Evolutionary conservation across 305 asterid species (phyloP).

Genomic region (Ilex paraguariensis): DNA sequence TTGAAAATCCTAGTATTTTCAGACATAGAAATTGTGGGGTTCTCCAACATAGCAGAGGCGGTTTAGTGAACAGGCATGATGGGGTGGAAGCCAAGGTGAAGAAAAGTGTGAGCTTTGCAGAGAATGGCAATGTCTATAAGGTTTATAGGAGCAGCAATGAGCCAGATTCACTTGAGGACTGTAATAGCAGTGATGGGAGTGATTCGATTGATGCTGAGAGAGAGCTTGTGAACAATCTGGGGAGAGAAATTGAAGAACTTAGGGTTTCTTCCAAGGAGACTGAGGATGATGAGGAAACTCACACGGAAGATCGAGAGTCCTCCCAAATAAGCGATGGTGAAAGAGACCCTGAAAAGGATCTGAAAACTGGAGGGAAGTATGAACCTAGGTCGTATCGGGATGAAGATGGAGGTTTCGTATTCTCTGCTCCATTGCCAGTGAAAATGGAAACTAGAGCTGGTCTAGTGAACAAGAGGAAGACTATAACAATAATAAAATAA

Average conservation of each 20-base stretch:
- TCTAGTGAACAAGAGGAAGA: conserved; percentile 23
- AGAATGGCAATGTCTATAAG: conserved; percentile 37
- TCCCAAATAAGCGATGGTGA: conserved; percentile 34
- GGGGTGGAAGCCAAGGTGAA: conserved; percentile 39
- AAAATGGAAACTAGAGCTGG: conserved; percentile 44
- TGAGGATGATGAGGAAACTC: conserved; percentile 35
- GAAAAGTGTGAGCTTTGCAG: conserved; percentile 67
- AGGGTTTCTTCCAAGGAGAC: conserved; percentile 30
- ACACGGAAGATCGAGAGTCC: conserved; percentile 36
- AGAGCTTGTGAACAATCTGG: conserved; percentile 27
- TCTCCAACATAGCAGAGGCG: conserved; percentile 10
- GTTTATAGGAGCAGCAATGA: conserved; percentile 15
- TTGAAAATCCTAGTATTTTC: conserved; percentile 21
- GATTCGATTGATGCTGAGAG: conserved; percentile 22
- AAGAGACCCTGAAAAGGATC: conserved; percentile 17
- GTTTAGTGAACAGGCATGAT: conserved; percentile 22
- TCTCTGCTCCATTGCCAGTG: conserved; percentile 48
- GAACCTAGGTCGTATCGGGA: conserved; percentile 10
- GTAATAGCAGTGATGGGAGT: conserved; percentile 22
- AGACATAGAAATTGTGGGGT: conserved; percentile 15
- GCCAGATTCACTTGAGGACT: conserved; percentile 24
- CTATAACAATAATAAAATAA: conserved; percentile 14
- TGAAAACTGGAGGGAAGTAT: conserved; percentile 9
- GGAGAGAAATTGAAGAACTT: conserved; percentile 41
- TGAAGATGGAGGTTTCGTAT: conserved; percentile 22